Evolutionary conservation across 2,329 filamentous ascomycete genomes (phyloP), one percentile per base, ranked within the genome.

Genomic region (Exophiala dermatitidis): DNA sequence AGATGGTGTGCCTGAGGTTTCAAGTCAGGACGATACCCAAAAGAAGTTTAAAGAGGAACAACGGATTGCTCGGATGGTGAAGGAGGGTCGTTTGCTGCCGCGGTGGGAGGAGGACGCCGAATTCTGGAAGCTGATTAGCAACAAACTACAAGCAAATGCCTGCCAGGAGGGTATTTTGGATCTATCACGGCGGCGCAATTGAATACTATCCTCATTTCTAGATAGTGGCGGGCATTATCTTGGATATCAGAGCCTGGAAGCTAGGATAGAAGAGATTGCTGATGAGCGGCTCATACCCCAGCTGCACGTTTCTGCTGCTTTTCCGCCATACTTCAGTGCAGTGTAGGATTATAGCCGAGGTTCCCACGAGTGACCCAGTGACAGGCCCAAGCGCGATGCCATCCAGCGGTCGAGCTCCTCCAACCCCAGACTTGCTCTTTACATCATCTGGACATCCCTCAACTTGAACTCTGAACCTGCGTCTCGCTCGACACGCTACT

Each of bases 111-210:
- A 70, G 3, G 66, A 62, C 40, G 52, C 42, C 38, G 56, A 70
- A 10, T 83, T 84, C 62, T 84, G 81, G 81, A 62, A 67, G 3
- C 65, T 74, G 6, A 82, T 82, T 63, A 77, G 77, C 1, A 84
- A 84, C 60, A 79, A 74, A 58, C 63, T 84, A 51, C 70, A 81
- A 37, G 75, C 82, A 1, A 84, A 82, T 68, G 81, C 80, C 2
- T 83, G 80, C 0, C 62, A 73, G 44, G 80, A 84, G 64, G 71
- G 70, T 30, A 65, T 77, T 4, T 77, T 69, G 50, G 54, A 60
- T 48, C 40, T 59, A 43, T 46, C 34, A 30, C 30, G 50, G 40
- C 42, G 32, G 9, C 49, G 36, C 52, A 44, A 10, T 1, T 32
- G 4, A 37, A 28, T 6, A 28, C 5, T 28, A 4, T 12, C 38